Base-by-base conservation (phyloP, 768 basidiomycete genomes). In the Tylopilus sp. region DNA sequence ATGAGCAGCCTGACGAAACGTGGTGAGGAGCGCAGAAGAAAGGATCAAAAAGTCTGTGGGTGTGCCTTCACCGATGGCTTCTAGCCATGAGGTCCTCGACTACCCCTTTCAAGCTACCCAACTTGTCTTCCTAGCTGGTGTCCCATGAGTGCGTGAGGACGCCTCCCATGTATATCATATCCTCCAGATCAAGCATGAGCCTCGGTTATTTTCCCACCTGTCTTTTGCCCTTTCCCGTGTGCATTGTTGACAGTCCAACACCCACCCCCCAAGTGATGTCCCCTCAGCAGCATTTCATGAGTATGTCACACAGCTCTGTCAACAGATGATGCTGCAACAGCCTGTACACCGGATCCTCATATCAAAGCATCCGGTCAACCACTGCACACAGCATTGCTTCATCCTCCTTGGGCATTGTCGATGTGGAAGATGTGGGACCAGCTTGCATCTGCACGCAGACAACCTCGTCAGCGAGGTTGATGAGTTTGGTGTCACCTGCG, bases 91-190 rank as follows among this genome's bases (percentile, higher is more conserved):
- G 78, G 58, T 92, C 91, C 60, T 94, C 86, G 7, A 99, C 94
- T 3, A 92, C 89, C 1, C 85, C 82, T 54, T 95, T 89, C 56
- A 99, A 69, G 65, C 91, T 95, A 1, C 97, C 97, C 0, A 79
- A 81, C 64, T 94, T 95, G 68, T 98, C 97, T 69, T 98, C 96
- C 66, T 95, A 91, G 0, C 98, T 92, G 1, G 88, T 89, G 62
- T 98, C 97, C 97, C 97, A 99, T 44, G 92, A 90, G 34, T 93
- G 86, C 30, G 89, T 85, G 66, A 98, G 4, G 88, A 87, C 1
- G 92, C 96, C 67, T 98, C 96, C 96, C 96, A 99, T 28, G 93
- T 89, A 61, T 96, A 95, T 5, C 50, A 54, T 31, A 30, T 65
- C 63, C 48, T 61, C 57, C 16, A 14, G 52, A 49, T 72, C 55